Evolutionary conservation across 1,284 basidiomycete species (phyloP).

Genomic region (Takashimella tepidaria): DNA sequence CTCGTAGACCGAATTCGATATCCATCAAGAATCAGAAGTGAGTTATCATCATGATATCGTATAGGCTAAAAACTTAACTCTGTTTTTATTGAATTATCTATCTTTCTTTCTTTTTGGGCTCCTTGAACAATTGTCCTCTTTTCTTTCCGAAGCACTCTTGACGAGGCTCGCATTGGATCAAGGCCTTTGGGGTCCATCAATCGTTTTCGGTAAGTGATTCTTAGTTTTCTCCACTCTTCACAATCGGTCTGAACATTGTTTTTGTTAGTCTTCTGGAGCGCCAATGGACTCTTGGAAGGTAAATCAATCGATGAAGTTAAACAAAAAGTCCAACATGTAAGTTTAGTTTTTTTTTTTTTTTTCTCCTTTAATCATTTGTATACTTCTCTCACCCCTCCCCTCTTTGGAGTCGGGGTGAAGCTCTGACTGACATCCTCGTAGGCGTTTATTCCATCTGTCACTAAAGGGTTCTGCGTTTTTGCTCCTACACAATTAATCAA

Average conservation of each 20-base stretch:
- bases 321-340: conserved; percentile 35
- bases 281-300: conserved; percentile 42
- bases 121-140: no score
- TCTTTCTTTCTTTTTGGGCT: no score
- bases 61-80: no score
- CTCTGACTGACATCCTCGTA: conserved; percentile 11
- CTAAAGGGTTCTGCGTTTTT: conserved; percentile 55
- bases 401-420: no score
- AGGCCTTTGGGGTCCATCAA: conserved; percentile 15
- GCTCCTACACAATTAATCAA: conserved; percentile 76
- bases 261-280: conserved; percentile 35
- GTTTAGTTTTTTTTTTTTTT: no score
- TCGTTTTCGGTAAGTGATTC: conserved; percentile 8
- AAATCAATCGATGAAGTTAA: conserved; percentile 32
- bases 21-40: neutral
- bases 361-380: conserved; percentile 11
- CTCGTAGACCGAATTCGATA: neutral
- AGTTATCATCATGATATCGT: no score
- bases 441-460: conserved; percentile 36
- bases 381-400: conserved; percentile 1
- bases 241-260: neutral
- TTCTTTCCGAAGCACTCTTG: conserved; percentile 4
- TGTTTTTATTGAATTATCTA: no score
- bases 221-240: neutral
- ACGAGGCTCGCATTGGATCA: conserved; percentile 14